Conservation (phyloP, 805 yeast genomes). For the Cyberlindnera suaveolens region DNA sequence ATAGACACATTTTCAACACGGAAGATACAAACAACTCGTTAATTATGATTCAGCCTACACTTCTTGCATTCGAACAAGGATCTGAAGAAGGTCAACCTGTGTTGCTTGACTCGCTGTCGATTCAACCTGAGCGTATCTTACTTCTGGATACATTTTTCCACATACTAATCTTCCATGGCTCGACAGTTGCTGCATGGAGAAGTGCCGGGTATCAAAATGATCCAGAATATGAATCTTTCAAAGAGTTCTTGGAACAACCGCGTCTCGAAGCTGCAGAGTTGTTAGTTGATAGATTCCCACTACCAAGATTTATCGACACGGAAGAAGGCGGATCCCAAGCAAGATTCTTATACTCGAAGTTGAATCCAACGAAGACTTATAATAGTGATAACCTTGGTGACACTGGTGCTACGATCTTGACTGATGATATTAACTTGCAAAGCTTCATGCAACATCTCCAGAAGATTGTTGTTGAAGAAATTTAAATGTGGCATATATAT, state of each 20-base stretch:
- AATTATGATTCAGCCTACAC: conserved; percentile 65
- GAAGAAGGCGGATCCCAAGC: conserved; percentile 77
- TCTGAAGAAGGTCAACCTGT: conserved; percentile 54
- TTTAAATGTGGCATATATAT: neutral
- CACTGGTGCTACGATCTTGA: conserved; percentile 38
- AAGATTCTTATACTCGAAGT: conserved; percentile 60
- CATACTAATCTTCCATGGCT: conserved; percentile 61
- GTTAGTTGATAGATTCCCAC: conserved; percentile 60
- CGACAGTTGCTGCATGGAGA: conserved; percentile 61
- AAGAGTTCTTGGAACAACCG: conserved; percentile 54
- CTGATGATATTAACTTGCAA: conserved; percentile 42
- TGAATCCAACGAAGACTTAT: conserved; percentile 60
- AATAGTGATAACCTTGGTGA: conserved; percentile 29
- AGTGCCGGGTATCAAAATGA: conserved; percentile 55
- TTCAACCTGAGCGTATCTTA: conserved; percentile 50
- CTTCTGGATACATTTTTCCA: conserved; percentile 67
- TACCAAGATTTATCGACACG: conserved; percentile 67
- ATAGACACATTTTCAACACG: conserved; percentile 53
- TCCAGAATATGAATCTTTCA: conserved; percentile 54
- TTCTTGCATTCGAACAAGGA: conserved; percentile 45
- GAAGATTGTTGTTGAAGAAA: conserved; percentile 17
- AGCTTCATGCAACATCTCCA: conserved; percentile 31
- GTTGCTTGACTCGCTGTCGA: conserved; percentile 55
- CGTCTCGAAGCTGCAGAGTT: conserved; percentile 60
- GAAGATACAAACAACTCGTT: conserved; percentile 57